These are phyloP conservation scores for Nicotiana obtusifolia DNA, from an alignment of 257 asterid genomes.

Conservation along the genomic window DNA sequence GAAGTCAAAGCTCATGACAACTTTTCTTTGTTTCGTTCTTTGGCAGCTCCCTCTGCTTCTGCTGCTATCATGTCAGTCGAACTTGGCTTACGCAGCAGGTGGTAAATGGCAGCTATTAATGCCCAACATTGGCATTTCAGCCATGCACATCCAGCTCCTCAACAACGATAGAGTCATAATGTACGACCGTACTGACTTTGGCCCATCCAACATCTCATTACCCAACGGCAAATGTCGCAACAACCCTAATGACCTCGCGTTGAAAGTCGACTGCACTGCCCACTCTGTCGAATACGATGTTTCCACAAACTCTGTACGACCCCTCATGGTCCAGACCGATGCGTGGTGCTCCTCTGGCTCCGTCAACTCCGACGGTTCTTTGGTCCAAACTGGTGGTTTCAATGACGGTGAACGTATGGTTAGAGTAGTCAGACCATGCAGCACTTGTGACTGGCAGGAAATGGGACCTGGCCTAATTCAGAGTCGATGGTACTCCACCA, in stretches of 20 bases:
- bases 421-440: neutral
- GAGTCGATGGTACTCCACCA: conserved; percentile 27
- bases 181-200: conserved; percentile 43
- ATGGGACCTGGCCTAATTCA: neutral
- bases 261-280: conserved; percentile 39
- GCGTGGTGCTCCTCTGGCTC: conserved; percentile 52
- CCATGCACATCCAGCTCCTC: conserved; percentile 62
- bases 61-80: neutral
- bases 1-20: neutral
- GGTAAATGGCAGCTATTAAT: conserved; percentile 37
- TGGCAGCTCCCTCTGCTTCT: neutral
- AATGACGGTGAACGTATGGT: conserved; percentile 19
- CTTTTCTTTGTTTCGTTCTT: conserved; percentile 1
- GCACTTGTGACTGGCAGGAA: conserved; percentile 20
- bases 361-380: conserved; percentile 25
- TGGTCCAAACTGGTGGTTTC: conserved; percentile 44
- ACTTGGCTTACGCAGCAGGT: conserved; percentile 16
- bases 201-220: conserved; percentile 35
- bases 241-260: conserved; percentile 14
- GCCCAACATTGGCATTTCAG: conserved; percentile 29
- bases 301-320: conserved; percentile 25
- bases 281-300: conserved; percentile 51
- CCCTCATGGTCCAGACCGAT: conserved; percentile 39
- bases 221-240: conserved; percentile 30
- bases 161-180: conserved; percentile 39